Conservation (phyloP, 768 basidiomycete genomes). For the Piloderma croceum region DNA sequence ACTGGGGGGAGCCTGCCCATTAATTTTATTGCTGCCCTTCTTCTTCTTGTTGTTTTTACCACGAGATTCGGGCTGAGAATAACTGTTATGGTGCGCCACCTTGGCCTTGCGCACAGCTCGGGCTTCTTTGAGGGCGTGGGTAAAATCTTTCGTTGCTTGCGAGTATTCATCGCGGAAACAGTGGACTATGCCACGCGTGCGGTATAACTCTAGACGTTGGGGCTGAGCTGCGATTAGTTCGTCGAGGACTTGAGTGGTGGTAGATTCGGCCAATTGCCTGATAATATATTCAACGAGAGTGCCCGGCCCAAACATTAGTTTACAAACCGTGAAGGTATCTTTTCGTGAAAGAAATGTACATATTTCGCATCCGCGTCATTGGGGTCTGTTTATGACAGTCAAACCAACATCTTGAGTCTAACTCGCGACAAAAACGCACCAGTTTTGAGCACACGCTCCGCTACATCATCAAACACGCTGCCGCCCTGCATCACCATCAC, state of each 20-base stretch:
- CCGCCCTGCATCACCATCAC: constrained; percentile 96
- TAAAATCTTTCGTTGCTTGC: constrained; percentile 74
- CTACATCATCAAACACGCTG: constrained; percentile 88
- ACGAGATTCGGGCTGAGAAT: constrained; percentile 29
- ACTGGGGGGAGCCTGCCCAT: constrained; percentile 63
- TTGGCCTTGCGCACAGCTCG: constrained; percentile 65
- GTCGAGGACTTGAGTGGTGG: constrained; percentile 71
- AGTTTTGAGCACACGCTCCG: constrained; percentile 73
- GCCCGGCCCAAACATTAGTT: constrained; percentile 7
- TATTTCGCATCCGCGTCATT: constrained; percentile 76
- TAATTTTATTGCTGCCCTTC: constrained; percentile 39
- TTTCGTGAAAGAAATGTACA: constrained; percentile 92
- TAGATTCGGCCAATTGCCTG: constrained; percentile 83
- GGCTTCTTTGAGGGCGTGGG: constrained; percentile 72
- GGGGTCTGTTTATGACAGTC: constrained; percentile 46
- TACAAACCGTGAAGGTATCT: constrained; percentile 83
- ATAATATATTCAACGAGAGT: constrained; percentile 14
- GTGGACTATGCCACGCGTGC: constrained; percentile 87
- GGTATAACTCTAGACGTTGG: constrained; percentile 76
- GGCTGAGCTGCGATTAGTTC: constrained; percentile 70
- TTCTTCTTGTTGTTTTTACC: constrained; percentile 49
- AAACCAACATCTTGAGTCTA: constrained; percentile 1
- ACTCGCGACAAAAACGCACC: constrained; percentile 33
- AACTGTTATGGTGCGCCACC: constrained; percentile 44
- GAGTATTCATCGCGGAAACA: constrained; percentile 82